These are phyloP conservation scores for Asterella californica DNA, from an alignment of 225 moss, liverwort and hornwort genomes.

Conservation along the genomic window DNA sequence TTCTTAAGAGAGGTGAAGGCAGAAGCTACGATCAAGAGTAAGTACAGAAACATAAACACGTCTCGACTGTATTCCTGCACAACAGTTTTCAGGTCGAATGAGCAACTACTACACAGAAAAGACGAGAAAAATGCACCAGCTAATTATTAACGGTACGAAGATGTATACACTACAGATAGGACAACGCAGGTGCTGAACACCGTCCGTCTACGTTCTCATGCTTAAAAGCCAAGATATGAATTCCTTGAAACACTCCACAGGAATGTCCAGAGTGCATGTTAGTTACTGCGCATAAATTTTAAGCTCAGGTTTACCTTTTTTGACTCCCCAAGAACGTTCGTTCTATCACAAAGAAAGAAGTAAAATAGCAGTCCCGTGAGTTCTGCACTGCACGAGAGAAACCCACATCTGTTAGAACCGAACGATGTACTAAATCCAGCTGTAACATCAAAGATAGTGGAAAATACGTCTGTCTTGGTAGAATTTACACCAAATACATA, in stretches of 20 bases:
- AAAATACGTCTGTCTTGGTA: neutral
- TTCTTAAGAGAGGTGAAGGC: slow-evolving; percentile 79
- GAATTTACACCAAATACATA: slow-evolving; percentile 32
- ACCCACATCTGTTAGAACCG: neutral
- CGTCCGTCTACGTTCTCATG: too few relatives aligned
- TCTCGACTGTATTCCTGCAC: slow-evolving; percentile 86
- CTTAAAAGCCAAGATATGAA: neutral
- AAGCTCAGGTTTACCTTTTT: slow-evolving; percentile 52
- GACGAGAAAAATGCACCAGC: neutral
- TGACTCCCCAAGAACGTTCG: slow-evolving; percentile 62
- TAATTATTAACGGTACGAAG: neutral
- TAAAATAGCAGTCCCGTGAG: slow-evolving; percentile 77
- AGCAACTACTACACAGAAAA: neutral
- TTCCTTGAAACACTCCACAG: neutral
- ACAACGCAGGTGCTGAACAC: neutral
- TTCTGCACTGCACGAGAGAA: slow-evolving; percentile 64
- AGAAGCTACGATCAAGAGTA: slow-evolving; percentile 68
- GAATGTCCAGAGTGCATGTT: neutral
- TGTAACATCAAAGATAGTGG: neutral
- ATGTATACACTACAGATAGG: neutral
- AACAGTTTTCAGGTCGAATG: slow-evolving; percentile 4
- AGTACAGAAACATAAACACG: slow-evolving; percentile 83
- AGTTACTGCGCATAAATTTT: neutral
- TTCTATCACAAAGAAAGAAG: slow-evolving; percentile 87
- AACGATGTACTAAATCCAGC: neutral